Evolutionary conservation across 768 basidiomycete species (phyloP).

Genomic region (Gloeopeniophorella convolvens): DNA sequence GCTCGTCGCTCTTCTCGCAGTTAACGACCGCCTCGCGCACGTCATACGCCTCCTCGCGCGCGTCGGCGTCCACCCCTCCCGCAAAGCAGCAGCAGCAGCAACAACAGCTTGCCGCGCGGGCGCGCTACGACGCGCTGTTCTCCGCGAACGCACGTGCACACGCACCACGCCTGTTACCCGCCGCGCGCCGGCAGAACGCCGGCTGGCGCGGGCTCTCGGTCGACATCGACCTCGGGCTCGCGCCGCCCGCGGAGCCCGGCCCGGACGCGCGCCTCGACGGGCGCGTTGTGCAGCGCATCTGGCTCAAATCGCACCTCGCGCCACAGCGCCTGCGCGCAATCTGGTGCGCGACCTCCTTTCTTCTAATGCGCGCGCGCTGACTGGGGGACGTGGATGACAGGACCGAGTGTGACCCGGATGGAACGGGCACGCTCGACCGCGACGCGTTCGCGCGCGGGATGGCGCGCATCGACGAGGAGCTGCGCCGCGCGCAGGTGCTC

Average conservation of each 20-base stretch:
- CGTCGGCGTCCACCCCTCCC: not conserved
- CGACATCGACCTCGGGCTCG: slow-evolving; percentile 42
- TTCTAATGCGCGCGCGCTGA: not conserved
- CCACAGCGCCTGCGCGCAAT: slow-evolving; percentile 46
- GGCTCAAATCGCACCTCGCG: slow-evolving; percentile 51
- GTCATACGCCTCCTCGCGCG: slow-evolving; percentile 28
- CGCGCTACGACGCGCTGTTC: slow-evolving; percentile 29
- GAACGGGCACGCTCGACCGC: slow-evolving; percentile 46
- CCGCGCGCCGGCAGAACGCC: slow-evolving; percentile 44
- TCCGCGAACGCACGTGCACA: slow-evolving; percentile 19
- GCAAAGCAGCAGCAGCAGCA: slow-evolving; percentile 8
- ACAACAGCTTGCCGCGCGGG: slow-evolving; percentile 21
- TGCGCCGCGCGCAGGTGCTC: slow-evolving; percentile 42
- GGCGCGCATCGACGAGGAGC: slow-evolving; percentile 77
- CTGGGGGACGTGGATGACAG: no score
- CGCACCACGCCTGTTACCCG: slow-evolving; percentile 31
- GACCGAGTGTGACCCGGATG: slow-evolving; percentile 56
- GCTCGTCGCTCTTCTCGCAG: slow-evolving; percentile 26
- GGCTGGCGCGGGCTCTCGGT: slow-evolving; percentile 69
- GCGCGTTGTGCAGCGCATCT: slow-evolving; percentile 47
- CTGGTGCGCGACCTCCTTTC: slow-evolving; percentile 41
- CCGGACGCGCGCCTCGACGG: slow-evolving; percentile 46
- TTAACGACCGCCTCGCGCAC: slow-evolving; percentile 46
- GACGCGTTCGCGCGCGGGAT: slow-evolving; percentile 65
- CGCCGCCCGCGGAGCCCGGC: slow-evolving; percentile 28